Percentiles rank a stretch among this genome's conserved stretches.
Conservation (phyloP, 768 basidiomycete genomes). For the Mycena metata region DNA sequence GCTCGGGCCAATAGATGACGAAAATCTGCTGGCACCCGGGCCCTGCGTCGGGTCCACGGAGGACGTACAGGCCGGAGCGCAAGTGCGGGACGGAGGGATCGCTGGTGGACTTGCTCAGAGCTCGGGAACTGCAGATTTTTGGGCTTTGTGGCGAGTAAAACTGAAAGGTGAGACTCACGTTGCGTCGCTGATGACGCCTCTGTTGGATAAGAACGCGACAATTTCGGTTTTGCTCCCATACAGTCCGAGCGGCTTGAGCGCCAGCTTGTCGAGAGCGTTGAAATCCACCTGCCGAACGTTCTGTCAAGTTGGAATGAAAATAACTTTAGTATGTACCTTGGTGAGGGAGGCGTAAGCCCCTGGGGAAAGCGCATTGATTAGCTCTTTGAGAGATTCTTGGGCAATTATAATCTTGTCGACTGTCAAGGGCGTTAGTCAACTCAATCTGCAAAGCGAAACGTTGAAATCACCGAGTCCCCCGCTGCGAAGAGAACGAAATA, state of each 20-base stretch:
- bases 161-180: constrained; percentile 50
- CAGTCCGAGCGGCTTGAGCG: constrained; percentile 65
- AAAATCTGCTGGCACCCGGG: constrained; percentile 50
- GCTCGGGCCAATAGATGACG: constrained; percentile 74
- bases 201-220: constrained; percentile 56
- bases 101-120: constrained; percentile 25
- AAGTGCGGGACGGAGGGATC: constrained; percentile 47
- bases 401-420: constrained; percentile 76
- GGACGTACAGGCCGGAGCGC: constrained; percentile 66
- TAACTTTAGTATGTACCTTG: constrained; percentile 41
- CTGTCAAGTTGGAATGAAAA: background rate
- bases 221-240: constrained; percentile 71
- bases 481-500: constrained; percentile 23
- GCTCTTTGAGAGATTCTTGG: constrained; percentile 60
- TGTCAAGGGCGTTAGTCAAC: constrained; percentile 35
- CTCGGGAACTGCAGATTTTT: constrained; percentile 24
- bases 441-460: background rate
- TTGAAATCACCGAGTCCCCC: constrained; percentile 63
- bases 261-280: constrained; percentile 59
- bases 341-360: constrained; percentile 68
- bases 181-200: constrained; percentile 52
- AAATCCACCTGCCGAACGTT: constrained; percentile 59
- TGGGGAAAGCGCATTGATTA: constrained; percentile 63
- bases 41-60: constrained; percentile 39
- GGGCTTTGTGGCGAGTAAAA: background rate